Evolutionary conservation across 345 rosid genomes (phyloP).

Genomic region (Melastoma malabathricum): DNA sequence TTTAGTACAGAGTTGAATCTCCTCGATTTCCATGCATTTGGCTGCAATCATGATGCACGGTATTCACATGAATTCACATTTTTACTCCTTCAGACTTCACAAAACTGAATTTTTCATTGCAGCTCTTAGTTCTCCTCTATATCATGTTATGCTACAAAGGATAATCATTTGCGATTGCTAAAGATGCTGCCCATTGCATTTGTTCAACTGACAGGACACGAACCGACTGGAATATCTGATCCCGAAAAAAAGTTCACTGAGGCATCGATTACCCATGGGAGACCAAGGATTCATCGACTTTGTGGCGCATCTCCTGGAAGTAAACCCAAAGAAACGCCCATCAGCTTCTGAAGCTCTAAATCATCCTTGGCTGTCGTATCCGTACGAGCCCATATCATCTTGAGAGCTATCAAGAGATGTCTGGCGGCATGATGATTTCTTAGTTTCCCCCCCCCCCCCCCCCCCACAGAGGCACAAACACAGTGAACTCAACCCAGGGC

Average conservation of each 20-base stretch:
- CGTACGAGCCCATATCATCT: conserved; percentile 89
- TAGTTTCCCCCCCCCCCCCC: too few species aligned
- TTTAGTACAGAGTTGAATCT: neutral
- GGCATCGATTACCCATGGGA: conserved; percentile 94
- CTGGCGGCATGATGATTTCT: conserved; percentile 6
- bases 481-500: neutral
- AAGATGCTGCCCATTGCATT: neutral
- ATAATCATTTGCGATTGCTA: neutral
- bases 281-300: conserved; percentile 92
- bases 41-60: too few species aligned
- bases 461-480: conserved; percentile 3
- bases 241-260: conserved; percentile 75
- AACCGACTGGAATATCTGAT: conserved; percentile 78
- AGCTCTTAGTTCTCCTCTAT: too few species aligned
- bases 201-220: conserved; percentile 44
- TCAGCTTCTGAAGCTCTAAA: conserved; percentile 78
- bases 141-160: too few species aligned
- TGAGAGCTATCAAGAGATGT: conserved; percentile 18
- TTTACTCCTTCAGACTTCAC: too few species aligned
- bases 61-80: too few species aligned
- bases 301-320: conserved; percentile 73
- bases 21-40: too few species aligned
- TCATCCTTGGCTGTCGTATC: conserved; percentile 87
- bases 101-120: too few species aligned
- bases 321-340: conserved; percentile 88